phyloP scores from a whole-genome alignment of 805 yeast genomes.

The Monosporozyma siamensis region DNA sequence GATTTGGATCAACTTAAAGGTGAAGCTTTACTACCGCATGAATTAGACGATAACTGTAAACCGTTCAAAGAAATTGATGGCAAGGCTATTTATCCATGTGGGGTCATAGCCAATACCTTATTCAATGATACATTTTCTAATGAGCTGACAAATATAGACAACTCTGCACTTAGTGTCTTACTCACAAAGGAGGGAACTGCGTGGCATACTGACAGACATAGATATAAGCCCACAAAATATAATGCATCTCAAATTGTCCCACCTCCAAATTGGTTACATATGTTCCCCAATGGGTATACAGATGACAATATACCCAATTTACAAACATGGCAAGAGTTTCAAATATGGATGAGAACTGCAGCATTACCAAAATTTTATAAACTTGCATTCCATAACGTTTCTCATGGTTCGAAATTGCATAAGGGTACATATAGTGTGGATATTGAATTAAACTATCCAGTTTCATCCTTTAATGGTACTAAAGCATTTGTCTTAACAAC shows the following conservation, averaged over 20 bases:
- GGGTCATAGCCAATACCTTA: slow-evolving; percentile 68
- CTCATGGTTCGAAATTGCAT: slow-evolving; percentile 32
- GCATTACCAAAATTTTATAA: slow-evolving; percentile 86
- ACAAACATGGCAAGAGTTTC: slow-evolving; percentile 56
- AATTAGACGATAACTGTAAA: slow-evolving; percentile 36
- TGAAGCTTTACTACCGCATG: slow-evolving; percentile 44
- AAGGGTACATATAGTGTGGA: slow-evolving; percentile 64
- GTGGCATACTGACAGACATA: slow-evolving; percentile 57
- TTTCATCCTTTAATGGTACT: slow-evolving; percentile 72
- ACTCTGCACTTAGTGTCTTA: slow-evolving; percentile 25
- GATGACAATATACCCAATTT: slow-evolving; percentile 61
- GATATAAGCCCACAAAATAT: slow-evolving; percentile 57
- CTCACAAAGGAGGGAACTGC: slow-evolving; percentile 49
- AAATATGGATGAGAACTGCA: slow-evolving; percentile 89
- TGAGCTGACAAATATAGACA: slow-evolving; percentile 33
- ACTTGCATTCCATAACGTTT: slow-evolving; percentile 40
- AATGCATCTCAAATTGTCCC: slow-evolving; percentile 55
- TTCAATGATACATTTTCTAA: slow-evolving; percentile 65
- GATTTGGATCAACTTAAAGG: slow-evolving; percentile 80
- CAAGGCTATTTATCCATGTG: slow-evolving; percentile 61
- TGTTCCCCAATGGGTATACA: slow-evolving; percentile 65
- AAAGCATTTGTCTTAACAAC: slow-evolving; percentile 77
- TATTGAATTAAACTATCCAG: slow-evolving; percentile 74
- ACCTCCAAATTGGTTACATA: slow-evolving; percentile 73
- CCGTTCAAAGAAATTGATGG: slow-evolving; percentile 30